Base-by-base conservation (phyloP, 169 alveolate species). In the Neospora caninum region DNA sequence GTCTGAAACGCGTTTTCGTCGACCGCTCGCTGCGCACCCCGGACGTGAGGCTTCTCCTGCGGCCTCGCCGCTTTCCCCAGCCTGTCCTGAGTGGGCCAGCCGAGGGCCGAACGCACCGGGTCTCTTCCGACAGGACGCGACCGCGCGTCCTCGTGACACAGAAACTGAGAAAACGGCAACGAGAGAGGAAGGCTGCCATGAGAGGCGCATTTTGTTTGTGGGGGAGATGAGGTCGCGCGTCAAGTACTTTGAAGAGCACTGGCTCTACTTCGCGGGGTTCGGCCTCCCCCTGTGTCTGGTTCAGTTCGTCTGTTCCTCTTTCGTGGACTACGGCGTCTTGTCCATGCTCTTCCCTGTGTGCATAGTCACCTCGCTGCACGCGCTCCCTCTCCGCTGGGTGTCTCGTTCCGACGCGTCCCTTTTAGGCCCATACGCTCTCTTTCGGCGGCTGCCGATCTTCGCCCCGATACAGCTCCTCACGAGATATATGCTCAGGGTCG, bases 231-330 rank as follows among this genome's bases (percentile, higher is more conserved):
- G 89, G 34, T 36, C n/a, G 42, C 69, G 91, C 49, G 20, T 84
- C 53, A 27, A 49, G 91, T 53, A 84, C 42, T 84, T 84, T 29
- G 91, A 84, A 42, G 45, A 49, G 78, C 91, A 84, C 43, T 84
- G 91, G 91, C 80, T 84, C 22, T 84, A 84, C 78, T 84, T 84
- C 91, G 91, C 91, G 6, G 91, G 91, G 39, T 84, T 84, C 78
- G 91, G 91, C 31, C 7, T 53, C 31, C 91, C 91, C n/a, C 43
- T 84, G 25, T 45, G 78, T 34, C 80, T 53, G 16, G 54, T 84
- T 10, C 78, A 84, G 36, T 20, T 31, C 49, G 31, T 49, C 36
- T 84, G 42, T 10, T 42, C 91, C 31, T n/a, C 53, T 20, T 84
- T 84, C n/a, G 41, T 84, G 42, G 91, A 84, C 91, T 45, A 49